These are phyloP conservation scores for Entrophospora sp. DNA, from an alignment of 192 early-diverging fungal species.

Conservation along the genomic window DNA sequence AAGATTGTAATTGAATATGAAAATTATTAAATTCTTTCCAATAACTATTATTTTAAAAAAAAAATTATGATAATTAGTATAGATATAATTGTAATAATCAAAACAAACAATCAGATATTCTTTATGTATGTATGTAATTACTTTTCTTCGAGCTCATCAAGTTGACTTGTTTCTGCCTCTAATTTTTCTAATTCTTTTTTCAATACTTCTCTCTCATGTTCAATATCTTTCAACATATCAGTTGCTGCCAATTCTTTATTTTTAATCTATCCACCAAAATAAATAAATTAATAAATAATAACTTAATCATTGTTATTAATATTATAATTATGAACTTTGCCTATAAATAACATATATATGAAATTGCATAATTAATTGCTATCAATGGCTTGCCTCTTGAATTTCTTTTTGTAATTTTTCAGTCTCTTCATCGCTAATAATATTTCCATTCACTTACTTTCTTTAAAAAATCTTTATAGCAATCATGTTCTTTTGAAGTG, in stretches of 20 bases:
- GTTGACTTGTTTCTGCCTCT: conserved; percentile 40
- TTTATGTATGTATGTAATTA: too few species aligned
- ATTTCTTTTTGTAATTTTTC: conserved; percentile 46
- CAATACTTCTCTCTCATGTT: conserved; percentile 33
- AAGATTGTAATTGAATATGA: conserved; percentile 48
- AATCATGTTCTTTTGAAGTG: conserved; percentile 59
- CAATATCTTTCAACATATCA: conserved; percentile 37
- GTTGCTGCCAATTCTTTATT: conserved; percentile 34
- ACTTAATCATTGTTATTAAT: too few species aligned
- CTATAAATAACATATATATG: conserved; percentile 3
- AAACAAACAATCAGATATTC: too few species aligned
- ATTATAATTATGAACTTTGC: not conserved
- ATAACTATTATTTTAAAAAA: too few species aligned
- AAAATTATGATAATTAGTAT: not conserved
- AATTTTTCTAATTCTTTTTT: conserved; percentile 40
- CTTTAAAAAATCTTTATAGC: conserved; percentile 63
- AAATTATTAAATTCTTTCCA: conserved; percentile 75
- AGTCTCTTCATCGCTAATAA: conserved; percentile 38
- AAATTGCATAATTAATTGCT: conserved; percentile 15
- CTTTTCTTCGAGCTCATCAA: conserved; percentile 53
- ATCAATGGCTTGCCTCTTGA: conserved; percentile 33
- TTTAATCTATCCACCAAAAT: conserved; percentile 24
- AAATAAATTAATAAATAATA: too few species aligned
- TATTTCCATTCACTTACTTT: conserved; percentile 47
- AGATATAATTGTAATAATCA: not conserved